Base-by-base conservation (phyloP, 805 yeast genomes). In the Cephaloascus albidus region DNA sequence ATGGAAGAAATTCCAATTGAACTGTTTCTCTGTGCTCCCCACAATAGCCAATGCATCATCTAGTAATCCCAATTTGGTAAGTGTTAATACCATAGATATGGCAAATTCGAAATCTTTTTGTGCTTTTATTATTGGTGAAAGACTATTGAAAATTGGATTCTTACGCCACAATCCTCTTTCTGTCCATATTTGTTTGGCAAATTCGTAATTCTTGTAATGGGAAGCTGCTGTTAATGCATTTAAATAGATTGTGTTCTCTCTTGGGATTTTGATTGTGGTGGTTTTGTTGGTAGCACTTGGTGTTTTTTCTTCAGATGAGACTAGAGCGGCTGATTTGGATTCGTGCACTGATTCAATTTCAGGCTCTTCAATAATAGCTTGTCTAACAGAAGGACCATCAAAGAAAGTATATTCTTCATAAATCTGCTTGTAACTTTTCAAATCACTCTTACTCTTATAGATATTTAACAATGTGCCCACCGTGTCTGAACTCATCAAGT, bases 111-210 rank as follows among this genome's bases (percentile, higher is more conserved):
- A 78, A 51, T 82, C 90, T 3, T 66, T 55, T 3, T 55, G 51
- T 34, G 70, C 70, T 46, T 72, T 76, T 20, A 48, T 53, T 0
- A 41, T 38, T 8, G 60, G 48, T 1, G 63, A 37, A 15, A 76
- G 51, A 0, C 41, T 30, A 38, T 65, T 72, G 63, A 83, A 88
- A 3, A 47, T 45, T 0, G 36, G 18, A 0, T 84, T 68, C 42
- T 74, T 75, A 38, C 96, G 66, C 59, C 71, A 87, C 18, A 54
- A 44, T 2, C 96, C 96, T 50, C 97, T 73, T 50, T 85, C 95
- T 2, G 60, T 57, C 95, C 96, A 88, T 1, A 85, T 64, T 19
- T 60, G 56, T 40, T 76, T 77, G 3, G 88, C 89, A 52, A 82
- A 74, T 0, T 63, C 65, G 33, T 69, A 55, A 48, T 80, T 72